These are phyloP conservation scores for Pelargonium nanum DNA, from an alignment of 345 rosid species.

Conservation along the genomic window DNA sequence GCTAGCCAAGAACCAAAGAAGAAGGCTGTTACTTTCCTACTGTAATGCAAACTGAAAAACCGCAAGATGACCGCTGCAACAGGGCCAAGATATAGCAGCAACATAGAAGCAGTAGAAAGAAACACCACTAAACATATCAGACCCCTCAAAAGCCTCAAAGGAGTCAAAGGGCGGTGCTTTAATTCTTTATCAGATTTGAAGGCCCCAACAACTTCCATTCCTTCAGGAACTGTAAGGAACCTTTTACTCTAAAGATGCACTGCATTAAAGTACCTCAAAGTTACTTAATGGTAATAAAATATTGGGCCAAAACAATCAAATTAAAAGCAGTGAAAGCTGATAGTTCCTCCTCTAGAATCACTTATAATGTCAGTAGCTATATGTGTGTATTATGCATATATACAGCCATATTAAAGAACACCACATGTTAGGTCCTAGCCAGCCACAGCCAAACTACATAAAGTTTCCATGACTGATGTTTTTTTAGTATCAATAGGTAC, in stretches of 20 bases:
- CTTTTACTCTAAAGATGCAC: neutral
- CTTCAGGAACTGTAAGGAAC: conserved; percentile 11
- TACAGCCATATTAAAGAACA: neutral
- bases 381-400: neutral
- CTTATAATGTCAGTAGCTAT: too few relatives aligned
- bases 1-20: conserved; percentile 65
- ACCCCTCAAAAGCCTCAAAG: conserved; percentile 52
- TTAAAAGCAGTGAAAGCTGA: too few relatives aligned
- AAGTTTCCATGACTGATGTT: too few relatives aligned
- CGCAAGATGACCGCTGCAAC: conserved; percentile 29
- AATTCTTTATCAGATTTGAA: conserved; percentile 27
- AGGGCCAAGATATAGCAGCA: conserved; percentile 51
- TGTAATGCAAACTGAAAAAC: conserved; percentile 34
- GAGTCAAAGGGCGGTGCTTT: conserved; percentile 52
- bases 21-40: conserved; percentile 45
- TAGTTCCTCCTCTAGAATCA: neutral
- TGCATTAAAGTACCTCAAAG: neutral
- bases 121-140: conserved; percentile 48
- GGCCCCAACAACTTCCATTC: conserved; percentile 39
- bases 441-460: too few relatives aligned
- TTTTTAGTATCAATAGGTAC: too few relatives aligned
- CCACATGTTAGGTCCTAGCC: too few relatives aligned
- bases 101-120: conserved; percentile 60
- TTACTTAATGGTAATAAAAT: neutral
- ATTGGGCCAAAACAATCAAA: neutral